A percentile compares a stretch with the other conserved stretches of the same genome.
Conservation (phyloP, 129 eudicot genomes). For the Flaveria robusta region DNA sequence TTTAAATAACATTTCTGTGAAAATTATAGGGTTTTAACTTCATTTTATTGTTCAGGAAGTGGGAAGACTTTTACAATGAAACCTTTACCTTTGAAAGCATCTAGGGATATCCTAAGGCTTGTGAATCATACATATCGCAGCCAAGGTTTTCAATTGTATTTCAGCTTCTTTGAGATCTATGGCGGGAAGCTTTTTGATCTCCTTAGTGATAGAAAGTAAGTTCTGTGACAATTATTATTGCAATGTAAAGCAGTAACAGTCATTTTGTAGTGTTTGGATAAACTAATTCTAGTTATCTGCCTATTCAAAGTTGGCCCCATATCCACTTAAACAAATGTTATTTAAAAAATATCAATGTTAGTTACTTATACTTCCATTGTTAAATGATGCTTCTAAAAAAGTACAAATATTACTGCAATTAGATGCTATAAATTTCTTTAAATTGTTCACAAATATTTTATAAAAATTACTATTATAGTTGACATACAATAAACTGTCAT, state of each 20-base stretch:
- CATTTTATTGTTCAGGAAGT: conserved; percentile 61
- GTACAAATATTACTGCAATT: neutral
- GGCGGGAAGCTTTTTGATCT: conserved; percentile 95
- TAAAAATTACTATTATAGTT: neutral
- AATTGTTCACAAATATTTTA: neutral
- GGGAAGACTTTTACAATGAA: conserved; percentile 97
- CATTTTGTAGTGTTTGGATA: neutral
- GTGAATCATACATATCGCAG: conserved; percentile 89
- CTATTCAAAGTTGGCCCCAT: neutral
- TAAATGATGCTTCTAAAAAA: neutral
- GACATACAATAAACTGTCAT: neutral
- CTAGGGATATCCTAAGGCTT: conserved; percentile 80
- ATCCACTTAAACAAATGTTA: neutral
- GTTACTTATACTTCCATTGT: neutral
- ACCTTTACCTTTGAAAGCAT: conserved; percentile 90
- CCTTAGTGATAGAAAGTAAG: conserved; percentile 83
- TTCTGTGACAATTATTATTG: neutral
- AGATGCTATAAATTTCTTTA: neutral
- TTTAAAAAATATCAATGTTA: neutral
- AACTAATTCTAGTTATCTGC: conserved; percentile 2
- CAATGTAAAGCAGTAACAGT: neutral
- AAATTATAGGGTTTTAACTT: neutral
- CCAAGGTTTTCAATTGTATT: conserved; percentile 85
- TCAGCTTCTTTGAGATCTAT: conserved; percentile 96
- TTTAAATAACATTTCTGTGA: neutral